Base-by-base conservation (phyloP, 2,329 filamentous ascomycete species). In the Hypoxylon sp. region DNA sequence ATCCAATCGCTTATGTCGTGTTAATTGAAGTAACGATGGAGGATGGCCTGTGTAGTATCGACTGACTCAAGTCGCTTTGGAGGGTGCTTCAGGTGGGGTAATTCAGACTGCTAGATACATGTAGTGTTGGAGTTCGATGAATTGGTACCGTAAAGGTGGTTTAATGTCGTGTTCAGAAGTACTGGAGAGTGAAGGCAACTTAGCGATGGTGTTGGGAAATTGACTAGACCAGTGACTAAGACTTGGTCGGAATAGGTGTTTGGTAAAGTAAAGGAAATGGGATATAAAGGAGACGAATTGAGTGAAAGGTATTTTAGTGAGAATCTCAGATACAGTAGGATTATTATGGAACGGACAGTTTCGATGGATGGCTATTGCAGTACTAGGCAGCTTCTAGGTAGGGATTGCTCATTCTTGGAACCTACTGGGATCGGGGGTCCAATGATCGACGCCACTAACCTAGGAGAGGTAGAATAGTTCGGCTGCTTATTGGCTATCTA, bases 271-370 rank as follows among this genome's bases (percentile, higher is more conserved):
- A 57, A 33, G 17, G 14, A 26, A 29, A n/a, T 46, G 37, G 39
- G 48, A 54, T 64, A 60, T 42, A 51, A 60, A 69, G 66, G 65
- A 65, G 63, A 55, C 67, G 58, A 66, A 63, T 69, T 60, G 19
- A 55, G 57, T 37, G 44, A 46, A 13, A 19, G 51, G 1, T 53
- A 46, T 46, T 62, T 46, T 57, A 64, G 52, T 47, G 56, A 54
- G 66, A 55, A 66, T 66, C 58, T 69, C 37, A 69, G 62, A 69
- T 65, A 60, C 24, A 24, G 62, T 69, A 60, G 62, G 63, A 63
- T 66, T 66, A 61, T 50, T 68, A 65, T 65, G 56, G 57, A 46
- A 58, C 53, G 35, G 29, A 14, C 17, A 56, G 42, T 24, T 46
- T 51, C 22, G 59, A 61, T 65, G 39, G 59, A 64, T 63, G 51